Percentiles rank a stretch among this genome's conserved stretches.
phyloP scores from a whole-genome alignment of 768 basidiomycete species.

The Trametes meyenii region DNA sequence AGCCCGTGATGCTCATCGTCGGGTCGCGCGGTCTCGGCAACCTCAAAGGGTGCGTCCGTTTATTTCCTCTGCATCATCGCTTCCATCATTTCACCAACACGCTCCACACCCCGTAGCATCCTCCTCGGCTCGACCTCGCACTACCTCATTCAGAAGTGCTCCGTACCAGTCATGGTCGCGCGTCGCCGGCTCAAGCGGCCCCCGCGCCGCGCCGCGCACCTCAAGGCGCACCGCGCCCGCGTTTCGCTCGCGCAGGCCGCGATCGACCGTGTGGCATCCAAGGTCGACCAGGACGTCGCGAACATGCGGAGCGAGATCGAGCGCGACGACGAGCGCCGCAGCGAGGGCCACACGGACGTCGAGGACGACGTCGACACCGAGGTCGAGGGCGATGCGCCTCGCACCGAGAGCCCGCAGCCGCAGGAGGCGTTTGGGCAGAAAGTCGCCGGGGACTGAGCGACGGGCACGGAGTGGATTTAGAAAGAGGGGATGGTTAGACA shows the following conservation, averaged over 20 bases:
- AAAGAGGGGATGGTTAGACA: not conserved
- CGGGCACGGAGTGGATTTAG: not conserved
- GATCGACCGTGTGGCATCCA: slow-evolving; percentile 85
- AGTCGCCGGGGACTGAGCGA: slow-evolving; percentile 1
- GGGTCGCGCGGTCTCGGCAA: slow-evolving; percentile 91
- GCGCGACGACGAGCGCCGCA: slow-evolving; percentile 56
- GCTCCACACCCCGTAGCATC: slow-evolving; percentile 53
- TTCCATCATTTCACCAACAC: slow-evolving; percentile 5
- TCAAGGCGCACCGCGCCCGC: slow-evolving; percentile 77
- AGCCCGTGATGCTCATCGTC: slow-evolving; percentile 92
- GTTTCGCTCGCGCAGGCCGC: slow-evolving; percentile 85
- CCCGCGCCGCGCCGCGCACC: slow-evolving; percentile 77
- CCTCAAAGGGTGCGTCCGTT: slow-evolving; percentile 72
- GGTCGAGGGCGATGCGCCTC: slow-evolving; percentile 22
- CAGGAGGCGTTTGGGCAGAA: not conserved
- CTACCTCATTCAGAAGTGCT: slow-evolving; percentile 92
- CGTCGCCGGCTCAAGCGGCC: slow-evolving; percentile 89
- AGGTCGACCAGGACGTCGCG: slow-evolving; percentile 85
- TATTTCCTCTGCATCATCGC: not conserved
- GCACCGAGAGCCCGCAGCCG: not conserved
- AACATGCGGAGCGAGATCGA: slow-evolving; percentile 78
- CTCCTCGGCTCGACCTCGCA: slow-evolving; percentile 94
- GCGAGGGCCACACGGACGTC: slow-evolving; percentile 26
- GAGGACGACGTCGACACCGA: slow-evolving; percentile 31
- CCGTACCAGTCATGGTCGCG: slow-evolving; percentile 96